Base-by-base conservation (phyloP, 2,329 filamentous ascomycete species). In the Beauveria sp. region DNA sequence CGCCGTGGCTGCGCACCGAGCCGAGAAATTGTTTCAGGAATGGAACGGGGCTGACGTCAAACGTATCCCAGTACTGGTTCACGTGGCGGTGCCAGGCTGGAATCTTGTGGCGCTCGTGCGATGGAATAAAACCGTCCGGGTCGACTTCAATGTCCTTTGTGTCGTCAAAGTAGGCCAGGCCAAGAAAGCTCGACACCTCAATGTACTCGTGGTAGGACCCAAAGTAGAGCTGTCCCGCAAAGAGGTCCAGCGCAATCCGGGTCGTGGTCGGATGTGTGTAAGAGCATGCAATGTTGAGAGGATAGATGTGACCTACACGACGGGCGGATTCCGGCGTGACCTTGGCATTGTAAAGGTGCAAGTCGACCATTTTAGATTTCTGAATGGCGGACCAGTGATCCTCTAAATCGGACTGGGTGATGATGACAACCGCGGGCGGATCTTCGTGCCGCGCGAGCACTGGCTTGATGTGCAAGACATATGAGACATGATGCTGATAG, bases 191-290 rank as follows among this genome's bases (percentile, higher is more conserved):
- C 62, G 84, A 87, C 0, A 80, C 67, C 1, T 73, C 68, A 0
- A 69, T 64, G 63, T 90, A 91, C 58, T 89, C 80, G 0, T 72
- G 62, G 48, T 77, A 82, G 0, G 75, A 78, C 0, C 68, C 70
- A 10, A 90, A 74, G 65, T 90, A 91, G 0, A 90, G 75, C 59
- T 88, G 85, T 0, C 88, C 88, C 0, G 88, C 76, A 59, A 91
- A 90, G 0, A 91, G 71, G 48, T 88, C 87, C 0, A 91, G 76
- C 61, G 83, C 76, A 0, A 76, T 71, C 0, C 56, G 26, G 4
- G 2, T 41, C 26, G 3, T 16, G n/a, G 12, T 22, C 0, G 52
- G 54, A 48, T 47, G 40, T 3, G 9, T 22, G 68, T 37, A 37
- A 52, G 73, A 67, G 61, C 68, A 74, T 24, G 16, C 2, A 8